A percentile compares a stretch with the other conserved stretches of the same genome.
phyloP scores from a whole-genome alignment of 2,329 filamentous ascomycete species.

The Ustilaginoidea virens region DNA sequence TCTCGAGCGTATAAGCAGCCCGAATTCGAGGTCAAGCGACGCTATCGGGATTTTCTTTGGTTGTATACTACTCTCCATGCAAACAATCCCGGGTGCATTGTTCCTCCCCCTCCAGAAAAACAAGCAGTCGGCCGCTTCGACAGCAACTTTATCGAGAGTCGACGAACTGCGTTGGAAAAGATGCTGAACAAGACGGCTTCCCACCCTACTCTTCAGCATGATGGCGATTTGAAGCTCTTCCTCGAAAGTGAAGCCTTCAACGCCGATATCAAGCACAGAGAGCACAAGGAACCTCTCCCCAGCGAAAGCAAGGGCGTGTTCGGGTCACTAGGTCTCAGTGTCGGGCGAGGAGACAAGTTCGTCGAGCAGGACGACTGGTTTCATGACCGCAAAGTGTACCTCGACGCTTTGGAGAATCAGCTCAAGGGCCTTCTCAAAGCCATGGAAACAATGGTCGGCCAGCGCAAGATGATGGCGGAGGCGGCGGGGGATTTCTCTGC shows the following conservation, averaged over 20 bases:
- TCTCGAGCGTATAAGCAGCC: conserved; percentile 90
- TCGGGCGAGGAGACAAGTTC: conserved; percentile 73
- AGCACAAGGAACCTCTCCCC: conserved; percentile 72
- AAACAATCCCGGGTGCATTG: conserved; percentile 88
- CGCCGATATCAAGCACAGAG: conserved; percentile 94
- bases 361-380: conserved; percentile 99
- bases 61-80: conserved; percentile 87
- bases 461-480: conserved; percentile 87
- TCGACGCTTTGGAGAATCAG: conserved; percentile 86
- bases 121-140: conserved; percentile 94
- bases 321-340: conserved; percentile 64
- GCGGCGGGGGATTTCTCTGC: conserved; percentile 86
- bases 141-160: conserved; percentile 87
- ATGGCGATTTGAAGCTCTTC: conserved; percentile 89
- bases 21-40: conserved; percentile 83
- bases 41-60: conserved; percentile 96
- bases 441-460: conserved; percentile 81
- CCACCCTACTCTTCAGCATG: conserved; percentile 82
- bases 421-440: conserved; percentile 82
- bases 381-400: conserved; percentile 86
- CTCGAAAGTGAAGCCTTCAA: conserved; percentile 94
- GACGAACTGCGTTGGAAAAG: conserved; percentile 80
- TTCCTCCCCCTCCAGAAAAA: conserved; percentile 93
- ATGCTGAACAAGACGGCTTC: conserved; percentile 95
- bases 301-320: conserved; percentile 89